Conservation (phyloP, 202 grass and related monocot genomes). For the Eragrostis tef region DNA sequence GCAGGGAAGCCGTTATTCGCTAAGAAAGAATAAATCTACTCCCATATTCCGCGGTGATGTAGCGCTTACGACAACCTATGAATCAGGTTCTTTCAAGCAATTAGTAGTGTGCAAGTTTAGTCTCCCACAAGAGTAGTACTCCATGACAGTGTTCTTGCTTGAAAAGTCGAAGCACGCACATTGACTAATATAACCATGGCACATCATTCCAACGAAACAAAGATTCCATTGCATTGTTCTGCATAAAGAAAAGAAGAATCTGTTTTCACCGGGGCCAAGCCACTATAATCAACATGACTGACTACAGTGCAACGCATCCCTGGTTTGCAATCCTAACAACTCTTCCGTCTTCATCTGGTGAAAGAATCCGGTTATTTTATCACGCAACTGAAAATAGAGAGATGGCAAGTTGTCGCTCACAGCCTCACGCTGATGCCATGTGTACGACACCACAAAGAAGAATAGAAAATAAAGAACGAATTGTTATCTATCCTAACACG, state of each 20-base stretch:
- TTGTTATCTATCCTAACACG: neutral
- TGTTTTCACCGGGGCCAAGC: neutral
- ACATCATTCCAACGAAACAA: neutral
- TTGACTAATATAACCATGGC: conserved; percentile 18
- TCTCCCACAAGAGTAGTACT: too few relatives aligned
- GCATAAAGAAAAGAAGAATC: neutral
- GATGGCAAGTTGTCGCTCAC: neutral
- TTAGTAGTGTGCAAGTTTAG: neutral
- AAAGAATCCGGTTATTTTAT: neutral
- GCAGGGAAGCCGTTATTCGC: neutral
- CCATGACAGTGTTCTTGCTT: neutral
- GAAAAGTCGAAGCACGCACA: conserved; percentile 18
- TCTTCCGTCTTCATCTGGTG: neutral
- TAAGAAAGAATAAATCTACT: neutral
- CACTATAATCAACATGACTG: neutral
- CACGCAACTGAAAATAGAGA: neutral
- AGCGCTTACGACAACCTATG: neutral
- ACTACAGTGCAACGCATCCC: neutral
- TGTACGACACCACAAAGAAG: neutral
- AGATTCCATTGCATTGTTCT: neutral
- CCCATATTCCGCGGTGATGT: neutral
- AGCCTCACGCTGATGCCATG: conserved; percentile 21
- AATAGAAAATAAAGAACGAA: neutral
- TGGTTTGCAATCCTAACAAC: neutral
- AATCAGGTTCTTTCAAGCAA: neutral